phyloP scores from a whole-genome alignment of 768 basidiomycete genomes.

The Auriscalpium vulgare region DNA sequence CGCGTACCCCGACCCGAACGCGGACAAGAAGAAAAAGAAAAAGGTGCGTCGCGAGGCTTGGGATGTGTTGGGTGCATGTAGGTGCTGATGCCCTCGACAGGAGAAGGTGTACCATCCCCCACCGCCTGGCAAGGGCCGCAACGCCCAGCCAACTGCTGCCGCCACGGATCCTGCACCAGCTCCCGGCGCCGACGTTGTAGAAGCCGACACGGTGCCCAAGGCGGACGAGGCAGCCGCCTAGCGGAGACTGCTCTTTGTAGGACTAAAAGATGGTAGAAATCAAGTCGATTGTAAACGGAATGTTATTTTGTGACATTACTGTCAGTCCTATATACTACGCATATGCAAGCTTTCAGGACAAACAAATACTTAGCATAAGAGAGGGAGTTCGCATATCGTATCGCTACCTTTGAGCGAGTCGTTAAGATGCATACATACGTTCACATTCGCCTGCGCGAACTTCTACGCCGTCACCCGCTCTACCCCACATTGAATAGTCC shows the following conservation, averaged over 20 bases:
- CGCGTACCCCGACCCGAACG: conserved; percentile 79
- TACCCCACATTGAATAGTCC: background rate
- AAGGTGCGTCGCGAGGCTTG: conserved; percentile 22
- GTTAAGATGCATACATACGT: background rate
- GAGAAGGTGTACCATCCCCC: conserved; percentile 80
- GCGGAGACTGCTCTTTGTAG: no score
- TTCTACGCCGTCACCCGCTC: background rate
- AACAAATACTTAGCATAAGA: background rate
- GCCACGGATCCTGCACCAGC: background rate
- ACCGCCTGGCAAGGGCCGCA: conserved; percentile 72
- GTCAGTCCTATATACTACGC: background rate
- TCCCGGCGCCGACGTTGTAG: background rate
- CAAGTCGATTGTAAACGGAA: background rate
- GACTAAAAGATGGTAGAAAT: no score
- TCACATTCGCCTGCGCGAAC: background rate
- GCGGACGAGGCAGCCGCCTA: no score
- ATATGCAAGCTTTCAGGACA: background rate
- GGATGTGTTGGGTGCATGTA: background rate
- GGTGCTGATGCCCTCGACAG: conserved; percentile 26
- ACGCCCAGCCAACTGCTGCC: conserved; percentile 26
- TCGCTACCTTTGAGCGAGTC: no score
- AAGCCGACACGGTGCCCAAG: background rate
- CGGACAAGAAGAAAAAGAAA: conserved; percentile 64
- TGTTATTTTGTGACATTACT: background rate
- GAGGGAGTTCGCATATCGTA: no score